phyloP scores from a whole-genome alignment of 148 eudicot species.

The Cornus kousa region DNA sequence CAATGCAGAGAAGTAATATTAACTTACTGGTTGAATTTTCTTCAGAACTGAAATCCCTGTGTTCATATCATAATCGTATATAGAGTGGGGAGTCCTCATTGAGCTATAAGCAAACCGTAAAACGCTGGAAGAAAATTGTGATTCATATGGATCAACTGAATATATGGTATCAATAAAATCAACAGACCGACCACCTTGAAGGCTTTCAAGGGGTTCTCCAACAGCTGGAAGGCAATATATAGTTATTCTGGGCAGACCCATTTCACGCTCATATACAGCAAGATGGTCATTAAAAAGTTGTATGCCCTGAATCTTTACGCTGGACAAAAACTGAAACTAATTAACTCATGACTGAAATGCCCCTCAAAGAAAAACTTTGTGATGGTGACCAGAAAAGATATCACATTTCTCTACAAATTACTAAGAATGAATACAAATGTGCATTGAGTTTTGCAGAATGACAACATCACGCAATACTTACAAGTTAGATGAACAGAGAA shows the following conservation, averaged over 20 bases:
- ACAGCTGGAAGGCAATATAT: conserved; percentile 69
- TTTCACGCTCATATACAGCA: conserved; percentile 71
- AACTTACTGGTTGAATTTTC: conserved; percentile 71
- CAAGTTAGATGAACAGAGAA: neutral
- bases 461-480: neutral
- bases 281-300: conserved; percentile 72
- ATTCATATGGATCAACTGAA: conserved; percentile 51
- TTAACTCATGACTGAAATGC: conserved; percentile 8
- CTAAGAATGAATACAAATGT: neutral
- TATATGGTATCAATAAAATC: conserved; percentile 83
- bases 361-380: neutral
- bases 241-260: conserved; percentile 58
- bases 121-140: conserved; percentile 65
- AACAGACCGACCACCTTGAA: conserved; percentile 58
- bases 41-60: conserved; percentile 69
- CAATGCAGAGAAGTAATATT: neutral
- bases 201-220: conserved; percentile 63
- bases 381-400: neutral
- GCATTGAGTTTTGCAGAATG: neutral
- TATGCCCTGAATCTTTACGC: conserved; percentile 70
- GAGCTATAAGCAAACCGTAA: conserved; percentile 82
- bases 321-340: conserved; percentile 32
- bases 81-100: conserved; percentile 78
- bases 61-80: conserved; percentile 86
- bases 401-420: neutral